Percentiles rank a stretch among this genome's conserved stretches.
Evolutionary conservation across 108 stramenopile species (phyloP).

Genomic region (Cyclotella baltica): DNA sequence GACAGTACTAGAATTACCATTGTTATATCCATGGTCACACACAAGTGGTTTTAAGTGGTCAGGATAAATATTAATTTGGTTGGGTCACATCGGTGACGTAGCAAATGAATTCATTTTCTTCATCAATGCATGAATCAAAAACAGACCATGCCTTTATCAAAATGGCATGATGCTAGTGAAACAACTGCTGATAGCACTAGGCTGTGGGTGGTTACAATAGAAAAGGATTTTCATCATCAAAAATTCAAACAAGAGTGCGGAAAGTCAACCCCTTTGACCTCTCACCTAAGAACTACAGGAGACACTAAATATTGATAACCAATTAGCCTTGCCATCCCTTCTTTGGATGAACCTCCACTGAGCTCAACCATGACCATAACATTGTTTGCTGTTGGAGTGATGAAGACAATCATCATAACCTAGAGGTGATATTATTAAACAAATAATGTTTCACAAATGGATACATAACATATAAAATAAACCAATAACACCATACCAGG

Average conservation of each 20-base stretch:
- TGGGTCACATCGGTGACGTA: not conserved
- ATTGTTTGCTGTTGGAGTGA: conserved; percentile 91
- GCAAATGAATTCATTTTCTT: not conserved
- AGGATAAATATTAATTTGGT: too few species aligned
- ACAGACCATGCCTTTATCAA: conserved; percentile 20
- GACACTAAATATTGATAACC: conserved; percentile 82
- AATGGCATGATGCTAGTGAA: conserved; percentile 52
- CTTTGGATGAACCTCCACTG: conserved; percentile 69
- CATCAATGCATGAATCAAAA: not conserved
- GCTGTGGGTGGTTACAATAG: conserved; percentile 13
- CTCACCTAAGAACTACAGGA: conserved; percentile 71
- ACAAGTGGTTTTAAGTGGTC: too few species aligned
- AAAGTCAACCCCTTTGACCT: not conserved
- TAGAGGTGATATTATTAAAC: not conserved
- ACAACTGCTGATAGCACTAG: conserved; percentile 46
- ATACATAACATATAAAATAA: not conserved
- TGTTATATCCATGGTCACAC: too few species aligned
- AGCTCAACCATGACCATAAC: conserved; percentile 94
- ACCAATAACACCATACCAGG: conserved; percentile 22
- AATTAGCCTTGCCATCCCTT: conserved; percentile 82
- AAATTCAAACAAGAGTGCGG: not conserved
- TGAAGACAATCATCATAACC: conserved; percentile 86
- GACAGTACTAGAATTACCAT: too few species aligned
- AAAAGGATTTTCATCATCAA: not conserved
- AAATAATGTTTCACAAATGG: not conserved